Evolutionary conservation across 495 filamentous ascomycete species (phyloP).

Genomic region (Acidiella bohemica): DNA sequence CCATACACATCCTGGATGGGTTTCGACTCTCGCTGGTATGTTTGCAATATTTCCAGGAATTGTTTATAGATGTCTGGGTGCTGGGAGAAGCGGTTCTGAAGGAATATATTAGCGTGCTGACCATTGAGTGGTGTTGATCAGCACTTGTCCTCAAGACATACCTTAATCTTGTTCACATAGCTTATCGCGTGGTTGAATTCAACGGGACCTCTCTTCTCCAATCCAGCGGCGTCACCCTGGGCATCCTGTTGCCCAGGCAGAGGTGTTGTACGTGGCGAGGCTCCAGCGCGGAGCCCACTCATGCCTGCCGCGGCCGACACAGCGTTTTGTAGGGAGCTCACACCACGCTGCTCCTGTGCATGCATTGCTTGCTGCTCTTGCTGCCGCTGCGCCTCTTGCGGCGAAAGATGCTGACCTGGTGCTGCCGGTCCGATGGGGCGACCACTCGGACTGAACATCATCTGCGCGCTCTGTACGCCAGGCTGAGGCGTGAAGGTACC

Average conservation of each 20-base stretch:
- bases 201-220: constrained; percentile 84
- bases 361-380: constrained; percentile 37
- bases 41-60: constrained; percentile 96
- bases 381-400: constrained; percentile 31
- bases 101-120: constrained; percentile 7
- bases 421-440: constrained; percentile 21
- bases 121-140: no score
- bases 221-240: constrained; percentile 36
- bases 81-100: constrained; percentile 80
- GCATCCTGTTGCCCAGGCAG: constrained; percentile 33
- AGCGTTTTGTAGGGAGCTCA: constrained; percentile 67
- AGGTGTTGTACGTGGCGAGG: constrained; percentile 35
- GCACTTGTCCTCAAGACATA: constrained; percentile 29
- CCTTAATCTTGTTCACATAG: constrained; percentile 99
- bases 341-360: constrained; percentile 68
- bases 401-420: constrained; percentile 30
- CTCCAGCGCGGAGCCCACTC: constrained; percentile 29
- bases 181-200: constrained; percentile 99
- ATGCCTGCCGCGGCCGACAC: constrained; percentile 45
- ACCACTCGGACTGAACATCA: constrained; percentile 26
- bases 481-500: constrained; percentile 20
- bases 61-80: constrained; percentile 99
- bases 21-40: constrained; percentile 95
- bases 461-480: constrained; percentile 17
- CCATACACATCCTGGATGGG: constrained; percentile 97